Evolutionary conservation across 2,329 filamentous ascomycete species (phyloP).

Genomic region (Emericellopsis atlantica): DNA sequence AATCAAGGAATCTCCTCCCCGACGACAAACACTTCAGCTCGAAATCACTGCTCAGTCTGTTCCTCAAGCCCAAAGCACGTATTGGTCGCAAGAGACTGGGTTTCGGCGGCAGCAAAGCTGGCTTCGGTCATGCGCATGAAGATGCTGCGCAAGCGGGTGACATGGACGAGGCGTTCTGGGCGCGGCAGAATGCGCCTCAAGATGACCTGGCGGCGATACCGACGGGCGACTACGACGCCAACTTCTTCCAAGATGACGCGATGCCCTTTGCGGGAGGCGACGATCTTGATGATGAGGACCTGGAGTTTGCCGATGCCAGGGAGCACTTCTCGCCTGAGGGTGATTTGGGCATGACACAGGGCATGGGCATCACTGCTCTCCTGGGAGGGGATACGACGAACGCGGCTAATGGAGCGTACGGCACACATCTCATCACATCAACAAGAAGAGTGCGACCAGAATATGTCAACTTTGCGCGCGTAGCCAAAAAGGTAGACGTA

Average conservation of each 20-base stretch:
- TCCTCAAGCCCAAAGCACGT: conserved; percentile 86
- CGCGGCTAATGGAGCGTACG: conserved; percentile 37
- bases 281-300: conserved; percentile 53
- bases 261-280: conserved; percentile 53
- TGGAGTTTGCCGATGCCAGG: conserved; percentile 67
- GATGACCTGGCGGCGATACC: conserved; percentile 37
- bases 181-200: conserved; percentile 49
- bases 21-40: conserved; percentile 99
- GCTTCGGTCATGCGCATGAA: conserved; percentile 27
- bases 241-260: conserved; percentile 91
- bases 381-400: conserved; percentile 35
- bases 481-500: conserved; percentile 61
- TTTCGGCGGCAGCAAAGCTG: conserved; percentile 13
- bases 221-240: conserved; percentile 81
- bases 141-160: conserved; percentile 54
- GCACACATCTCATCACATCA: conserved; percentile 55
- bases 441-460: conserved; percentile 51
- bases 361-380: conserved; percentile 35
- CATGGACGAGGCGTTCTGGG: conserved; percentile 95
- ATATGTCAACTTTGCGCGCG: conserved; percentile 58
- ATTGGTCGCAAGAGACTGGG: conserved; percentile 46
- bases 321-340: conserved; percentile 64
- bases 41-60: conserved; percentile 74
- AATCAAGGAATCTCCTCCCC: conserved; percentile 81
- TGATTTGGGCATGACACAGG: conserved; percentile 30